phyloP scores from a whole-genome alignment of 495 filamentous ascomycete genomes.

The Tuber umbilicatum region DNA sequence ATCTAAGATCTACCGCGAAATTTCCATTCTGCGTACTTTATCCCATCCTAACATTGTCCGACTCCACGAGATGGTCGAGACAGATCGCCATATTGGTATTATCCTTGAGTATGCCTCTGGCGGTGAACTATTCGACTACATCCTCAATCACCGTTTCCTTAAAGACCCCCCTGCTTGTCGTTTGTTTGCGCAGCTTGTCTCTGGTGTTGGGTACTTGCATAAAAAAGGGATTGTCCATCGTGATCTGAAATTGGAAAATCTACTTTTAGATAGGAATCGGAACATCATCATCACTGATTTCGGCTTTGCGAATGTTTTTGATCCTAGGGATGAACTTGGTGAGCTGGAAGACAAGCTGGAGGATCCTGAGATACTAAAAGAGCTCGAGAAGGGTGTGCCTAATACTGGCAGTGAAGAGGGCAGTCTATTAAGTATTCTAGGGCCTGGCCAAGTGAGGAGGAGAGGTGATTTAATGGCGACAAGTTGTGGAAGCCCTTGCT shows the following conservation, averaged over 20 bases:
- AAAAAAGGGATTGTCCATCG: conserved; percentile 99
- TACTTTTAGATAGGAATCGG: conserved; percentile 88
- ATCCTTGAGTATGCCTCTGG: conserved; percentile 97
- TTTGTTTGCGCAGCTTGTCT: conserved; percentile 91
- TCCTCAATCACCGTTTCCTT: conserved; percentile 89
- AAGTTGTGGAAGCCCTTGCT: conserved; percentile 82
- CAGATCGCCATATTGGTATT: conserved; percentile 91
- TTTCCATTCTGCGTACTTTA: conserved; percentile 76
- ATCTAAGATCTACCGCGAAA: conserved; percentile 95
- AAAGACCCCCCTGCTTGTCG: conserved; percentile 86
- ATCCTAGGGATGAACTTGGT: conserved; percentile 75
- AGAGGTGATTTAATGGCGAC: conserved; percentile 74
- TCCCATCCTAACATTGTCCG: conserved; percentile 95
- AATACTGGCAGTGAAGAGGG: conserved; percentile 31
- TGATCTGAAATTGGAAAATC: conserved; percentile 94
- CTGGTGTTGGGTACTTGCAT: conserved; percentile 94
- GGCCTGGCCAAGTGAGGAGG: conserved; percentile 44
- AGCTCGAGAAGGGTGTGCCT: conserved; percentile 42
- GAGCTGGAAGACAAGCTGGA: conserved; percentile 82
- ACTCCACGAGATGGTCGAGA: conserved; percentile 97
- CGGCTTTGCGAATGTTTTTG: conserved; percentile 97
- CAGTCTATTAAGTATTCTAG: conserved; percentile 38
- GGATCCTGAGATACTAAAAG: conserved; percentile 42
- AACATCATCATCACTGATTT: conserved; percentile 99
- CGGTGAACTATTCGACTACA: conserved; percentile 97